Conservation (phyloP, 2,329 filamentous ascomycete genomes). For the Chalaropsis thielavioides region DNA sequence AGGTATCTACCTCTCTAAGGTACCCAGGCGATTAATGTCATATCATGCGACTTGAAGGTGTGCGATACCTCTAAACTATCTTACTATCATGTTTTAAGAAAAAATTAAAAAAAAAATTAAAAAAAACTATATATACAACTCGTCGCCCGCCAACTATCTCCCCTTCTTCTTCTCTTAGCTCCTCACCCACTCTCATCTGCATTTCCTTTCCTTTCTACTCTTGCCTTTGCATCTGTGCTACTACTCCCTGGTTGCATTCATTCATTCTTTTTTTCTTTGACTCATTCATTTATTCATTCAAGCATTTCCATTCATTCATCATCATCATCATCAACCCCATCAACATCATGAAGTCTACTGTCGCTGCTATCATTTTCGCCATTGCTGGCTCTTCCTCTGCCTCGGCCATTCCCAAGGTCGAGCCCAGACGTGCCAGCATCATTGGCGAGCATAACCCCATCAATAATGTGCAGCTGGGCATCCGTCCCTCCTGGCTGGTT, state of each 20-base stretch:
- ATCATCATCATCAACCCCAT: neutral
- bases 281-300: neutral
- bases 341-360: slow-evolving; percentile 9
- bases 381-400: slow-evolving; percentile 8
- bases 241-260: neutral
- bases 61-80: no score
- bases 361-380: neutral
- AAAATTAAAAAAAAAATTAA: no score
- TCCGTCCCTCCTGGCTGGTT: slow-evolving; percentile 50
- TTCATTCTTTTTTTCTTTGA: neutral
- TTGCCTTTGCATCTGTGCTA: neutral
- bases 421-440: neutral
- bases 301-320: no score
- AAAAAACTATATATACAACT: no score
- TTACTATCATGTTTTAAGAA: no score
- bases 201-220: neutral
- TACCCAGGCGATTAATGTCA: no score
- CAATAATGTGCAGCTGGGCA: slow-evolving; percentile 42
- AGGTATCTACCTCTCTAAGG: no score
- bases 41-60: no score
- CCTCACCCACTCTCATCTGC: neutral
- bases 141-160: neutral
- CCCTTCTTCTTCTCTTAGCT: neutral
- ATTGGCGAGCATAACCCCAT: slow-evolving; percentile 23
- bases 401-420: neutral